Conservation (phyloP, 495 filamentous ascomycete species). For the Xylaria acuta region DNA sequence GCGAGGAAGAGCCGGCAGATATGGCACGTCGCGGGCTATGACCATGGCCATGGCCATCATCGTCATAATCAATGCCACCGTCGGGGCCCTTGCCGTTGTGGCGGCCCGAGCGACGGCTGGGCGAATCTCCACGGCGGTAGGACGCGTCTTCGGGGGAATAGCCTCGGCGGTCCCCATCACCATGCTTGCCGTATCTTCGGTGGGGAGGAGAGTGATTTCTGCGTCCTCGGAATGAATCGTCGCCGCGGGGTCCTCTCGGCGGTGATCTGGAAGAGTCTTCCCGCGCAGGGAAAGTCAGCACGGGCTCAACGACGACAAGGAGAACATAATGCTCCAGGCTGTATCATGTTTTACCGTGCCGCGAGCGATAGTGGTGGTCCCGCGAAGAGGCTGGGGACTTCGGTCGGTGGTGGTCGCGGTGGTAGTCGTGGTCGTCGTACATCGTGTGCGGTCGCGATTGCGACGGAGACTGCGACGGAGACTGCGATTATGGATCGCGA, state of each 20-base stretch:
- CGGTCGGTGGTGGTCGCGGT: slow-evolving; percentile 38
- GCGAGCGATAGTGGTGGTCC: slow-evolving; percentile 47
- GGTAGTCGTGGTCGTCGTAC: slow-evolving; percentile 39
- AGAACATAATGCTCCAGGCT: slow-evolving; percentile 44
- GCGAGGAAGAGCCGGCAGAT: slow-evolving; percentile 36
- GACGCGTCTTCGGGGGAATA: slow-evolving; percentile 16
- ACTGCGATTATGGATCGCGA: slow-evolving; percentile 23
- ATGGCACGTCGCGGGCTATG: slow-evolving; percentile 34
- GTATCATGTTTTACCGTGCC: slow-evolving; percentile 58
- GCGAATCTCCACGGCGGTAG: slow-evolving; percentile 18
- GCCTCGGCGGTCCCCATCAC: slow-evolving; percentile 14
- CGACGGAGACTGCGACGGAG: not conserved
- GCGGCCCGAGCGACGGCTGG: slow-evolving; percentile 17
- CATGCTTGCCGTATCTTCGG: slow-evolving; percentile 28
- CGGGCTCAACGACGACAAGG: slow-evolving; percentile 47
- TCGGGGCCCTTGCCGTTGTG: slow-evolving; percentile 20
- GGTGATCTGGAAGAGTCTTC: slow-evolving; percentile 45
- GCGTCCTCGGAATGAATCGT: slow-evolving; percentile 33
- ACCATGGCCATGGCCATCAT: slow-evolving; percentile 18
- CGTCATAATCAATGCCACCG: slow-evolving; percentile 31
- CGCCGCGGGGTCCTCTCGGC: slow-evolving; percentile 35
- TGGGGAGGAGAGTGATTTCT: slow-evolving; percentile 28
- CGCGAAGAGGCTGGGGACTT: slow-evolving; percentile 35
- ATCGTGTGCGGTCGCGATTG: slow-evolving; percentile 18
- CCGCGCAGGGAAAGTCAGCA: slow-evolving; percentile 46